Percentiles rank a stretch among this genome's conserved stretches.
Conservation (phyloP, 768 basidiomycete species). For the Boletus subcaerulescens region DNA sequence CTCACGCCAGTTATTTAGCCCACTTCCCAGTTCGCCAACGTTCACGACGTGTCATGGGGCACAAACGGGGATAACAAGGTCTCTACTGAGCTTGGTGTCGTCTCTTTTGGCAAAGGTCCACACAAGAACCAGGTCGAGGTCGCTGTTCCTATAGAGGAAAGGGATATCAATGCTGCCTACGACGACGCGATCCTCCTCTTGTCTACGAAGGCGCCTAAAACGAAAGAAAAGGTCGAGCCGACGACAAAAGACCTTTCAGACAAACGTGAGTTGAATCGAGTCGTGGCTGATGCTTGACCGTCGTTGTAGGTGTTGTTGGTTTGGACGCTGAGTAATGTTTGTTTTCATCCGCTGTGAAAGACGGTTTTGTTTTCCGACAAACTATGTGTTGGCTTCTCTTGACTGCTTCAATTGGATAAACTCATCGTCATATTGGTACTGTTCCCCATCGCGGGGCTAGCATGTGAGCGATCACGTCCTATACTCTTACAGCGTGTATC, state of each 20-base stretch:
- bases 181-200: conserved; percentile 89
- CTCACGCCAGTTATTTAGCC: not conserved
- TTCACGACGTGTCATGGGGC: conserved; percentile 93
- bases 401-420: not conserved
- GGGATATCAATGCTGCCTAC: conserved; percentile 85
- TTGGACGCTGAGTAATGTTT: conserved; percentile 86
- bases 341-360: conserved; percentile 26
- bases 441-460: conserved; percentile 83
- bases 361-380: conserved; percentile 9
- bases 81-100: conserved; percentile 80
- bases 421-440: conserved; percentile 26
- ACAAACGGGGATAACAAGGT: conserved; percentile 93
- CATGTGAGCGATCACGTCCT: conserved; percentile 53
- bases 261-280: conserved; percentile 51
- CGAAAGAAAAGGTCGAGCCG: conserved; percentile 58
- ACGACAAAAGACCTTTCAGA: conserved; percentile 79
- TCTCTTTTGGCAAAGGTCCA: conserved; percentile 54
- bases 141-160: conserved; percentile 84
- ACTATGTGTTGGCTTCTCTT: conserved; percentile 6
- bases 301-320: conserved; percentile 62
- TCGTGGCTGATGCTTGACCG: conserved; percentile 11
- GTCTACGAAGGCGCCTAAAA: conserved; percentile 75
- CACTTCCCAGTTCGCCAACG: conserved; percentile 65
- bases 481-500: not conserved
- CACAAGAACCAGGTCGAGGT: conserved; percentile 84